A percentile compares a stretch with the other conserved stretches of the same genome.
These are phyloP conservation scores for Candida namnaoensis DNA, from an alignment of 805 yeast genomes.

Conservation along the genomic window DNA sequence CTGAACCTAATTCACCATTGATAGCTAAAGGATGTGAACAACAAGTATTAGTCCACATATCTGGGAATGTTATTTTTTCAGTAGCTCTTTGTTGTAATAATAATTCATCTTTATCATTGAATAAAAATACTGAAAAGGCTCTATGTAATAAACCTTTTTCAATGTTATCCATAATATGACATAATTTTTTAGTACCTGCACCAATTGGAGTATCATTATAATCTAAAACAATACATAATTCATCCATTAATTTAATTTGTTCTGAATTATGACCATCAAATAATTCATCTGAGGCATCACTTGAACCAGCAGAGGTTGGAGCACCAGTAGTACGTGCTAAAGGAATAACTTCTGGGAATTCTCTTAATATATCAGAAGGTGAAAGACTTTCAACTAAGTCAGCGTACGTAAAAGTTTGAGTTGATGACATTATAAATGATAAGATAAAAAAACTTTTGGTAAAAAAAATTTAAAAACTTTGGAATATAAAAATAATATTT, in stretches of 20 bases:
- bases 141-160: slow-evolving; percentile 83
- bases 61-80: slow-evolving; percentile 94
- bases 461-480: too few species aligned
- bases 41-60: slow-evolving; percentile 98
- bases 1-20: slow-evolving; percentile 66
- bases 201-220: slow-evolving; percentile 84
- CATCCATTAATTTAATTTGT: slow-evolving; percentile 93
- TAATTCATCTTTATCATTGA: slow-evolving; percentile 67
- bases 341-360: slow-evolving; percentile 66
- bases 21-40: slow-evolving; percentile 96
- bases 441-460: too few species aligned
- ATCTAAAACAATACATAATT: slow-evolving; percentile 89
- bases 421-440: not conserved
- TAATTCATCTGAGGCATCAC: slow-evolving; percentile 29
- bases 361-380: slow-evolving; percentile 38
- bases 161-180: slow-evolving; percentile 85
- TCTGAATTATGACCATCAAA: slow-evolving; percentile 88
- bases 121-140: slow-evolving; percentile 92
- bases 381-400: slow-evolving; percentile 44
- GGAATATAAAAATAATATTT: too few species aligned
- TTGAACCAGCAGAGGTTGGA: slow-evolving; percentile 25
- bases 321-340: slow-evolving; percentile 52
- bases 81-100: slow-evolving; percentile 92
- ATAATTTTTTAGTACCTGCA: slow-evolving; percentile 86
- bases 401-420: slow-evolving; percentile 27